A percentile compares a stretch with the other conserved stretches of the same genome.
These are phyloP conservation scores for Spiraea crenata DNA, from an alignment of 331 rosid species.

Conservation along the genomic window DNA sequence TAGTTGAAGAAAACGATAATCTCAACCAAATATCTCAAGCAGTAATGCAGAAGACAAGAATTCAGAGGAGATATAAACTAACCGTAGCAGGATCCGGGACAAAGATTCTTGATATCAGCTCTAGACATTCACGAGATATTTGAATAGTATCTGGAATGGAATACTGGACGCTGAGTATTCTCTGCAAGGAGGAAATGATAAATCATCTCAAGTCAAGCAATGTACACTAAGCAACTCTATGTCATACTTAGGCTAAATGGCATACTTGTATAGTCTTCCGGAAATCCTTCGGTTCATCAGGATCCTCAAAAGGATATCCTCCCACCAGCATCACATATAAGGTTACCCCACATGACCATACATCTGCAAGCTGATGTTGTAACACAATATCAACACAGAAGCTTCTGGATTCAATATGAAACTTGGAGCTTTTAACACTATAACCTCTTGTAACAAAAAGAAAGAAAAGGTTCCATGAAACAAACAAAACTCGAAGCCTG, in stretches of 20 bases:
- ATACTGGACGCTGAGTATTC: conserved; percentile 78
- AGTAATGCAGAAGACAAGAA: neutral
- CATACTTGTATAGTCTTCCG: conserved; percentile 84
- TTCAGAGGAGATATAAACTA: conserved; percentile 22
- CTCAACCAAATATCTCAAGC: neutral
- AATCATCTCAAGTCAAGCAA: conserved; percentile 31
- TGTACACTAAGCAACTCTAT: conserved; percentile 21
- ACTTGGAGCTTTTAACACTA: neutral
- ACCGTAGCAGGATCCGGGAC: conserved; percentile 81
- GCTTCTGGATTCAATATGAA: neutral
- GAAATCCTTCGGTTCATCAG: conserved; percentile 78
- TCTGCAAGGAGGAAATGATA: conserved; percentile 47
- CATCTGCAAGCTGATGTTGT: conserved; percentile 77
- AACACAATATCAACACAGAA: conserved; percentile 20
- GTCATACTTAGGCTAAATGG: conserved; percentile 16
- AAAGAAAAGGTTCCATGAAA: neutral
- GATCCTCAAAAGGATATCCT: conserved; percentile 91
- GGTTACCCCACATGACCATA: conserved; percentile 98
- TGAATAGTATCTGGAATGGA: conserved; percentile 71
- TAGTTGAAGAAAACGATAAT: neutral
- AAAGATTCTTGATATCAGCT: conserved; percentile 81
- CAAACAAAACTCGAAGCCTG: neutral
- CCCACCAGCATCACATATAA: conserved; percentile 91
- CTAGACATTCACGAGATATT: conserved; percentile 67
- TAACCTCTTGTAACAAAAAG: neutral